Conservation (phyloP, 2,329 filamentous ascomycete species). For the Cercospora citrullina region DNA sequence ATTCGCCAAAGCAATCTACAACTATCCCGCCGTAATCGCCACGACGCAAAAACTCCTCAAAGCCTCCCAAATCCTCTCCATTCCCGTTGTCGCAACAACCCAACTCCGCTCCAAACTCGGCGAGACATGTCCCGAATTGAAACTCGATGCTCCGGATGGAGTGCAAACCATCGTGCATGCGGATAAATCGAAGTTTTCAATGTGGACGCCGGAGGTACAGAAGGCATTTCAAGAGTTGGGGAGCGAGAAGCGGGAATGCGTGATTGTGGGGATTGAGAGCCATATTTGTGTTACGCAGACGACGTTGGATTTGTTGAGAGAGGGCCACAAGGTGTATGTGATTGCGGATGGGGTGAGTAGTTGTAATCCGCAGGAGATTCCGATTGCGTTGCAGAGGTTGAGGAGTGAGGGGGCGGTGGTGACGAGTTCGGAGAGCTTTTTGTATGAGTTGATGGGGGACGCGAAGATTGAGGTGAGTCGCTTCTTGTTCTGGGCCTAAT, state of each 20-base stretch:
- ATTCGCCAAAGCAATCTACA: conserved; percentile 78
- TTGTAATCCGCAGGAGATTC: conserved; percentile 79
- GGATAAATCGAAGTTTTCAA: conserved; percentile 90
- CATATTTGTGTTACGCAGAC: conserved; percentile 97
- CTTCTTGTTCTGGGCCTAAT: background rate
- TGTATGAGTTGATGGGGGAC: conserved; percentile 89
- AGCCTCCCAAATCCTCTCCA: conserved; percentile 56
- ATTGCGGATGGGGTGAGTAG: conserved; percentile 87
- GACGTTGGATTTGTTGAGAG: conserved; percentile 72
- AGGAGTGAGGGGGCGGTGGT: conserved; percentile 73
- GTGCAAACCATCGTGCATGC: conserved; percentile 57
- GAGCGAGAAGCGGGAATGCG: conserved; percentile 57
- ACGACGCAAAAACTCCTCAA: conserved; percentile 56
- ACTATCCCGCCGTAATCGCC: conserved; percentile 72
- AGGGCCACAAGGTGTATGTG: conserved; percentile 80
- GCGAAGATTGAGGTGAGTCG: conserved; percentile 57
- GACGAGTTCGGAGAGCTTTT: conserved; percentile 82
- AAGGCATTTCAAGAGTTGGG: conserved; percentile 45
- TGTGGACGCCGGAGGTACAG: conserved; percentile 72
- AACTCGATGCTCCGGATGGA: conserved; percentile 53
- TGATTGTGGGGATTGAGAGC: conserved; percentile 86
- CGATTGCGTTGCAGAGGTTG: conserved; percentile 74
- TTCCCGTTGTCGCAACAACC: conserved; percentile 84
- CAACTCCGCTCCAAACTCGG: conserved; percentile 80
- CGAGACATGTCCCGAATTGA: conserved; percentile 72